A percentile compares a stretch with the other conserved stretches of the same genome.
These are phyloP conservation scores for Alternaria conjuncta DNA, from an alignment of 2,329 filamentous ascomycete genomes.

Conservation along the genomic window DNA sequence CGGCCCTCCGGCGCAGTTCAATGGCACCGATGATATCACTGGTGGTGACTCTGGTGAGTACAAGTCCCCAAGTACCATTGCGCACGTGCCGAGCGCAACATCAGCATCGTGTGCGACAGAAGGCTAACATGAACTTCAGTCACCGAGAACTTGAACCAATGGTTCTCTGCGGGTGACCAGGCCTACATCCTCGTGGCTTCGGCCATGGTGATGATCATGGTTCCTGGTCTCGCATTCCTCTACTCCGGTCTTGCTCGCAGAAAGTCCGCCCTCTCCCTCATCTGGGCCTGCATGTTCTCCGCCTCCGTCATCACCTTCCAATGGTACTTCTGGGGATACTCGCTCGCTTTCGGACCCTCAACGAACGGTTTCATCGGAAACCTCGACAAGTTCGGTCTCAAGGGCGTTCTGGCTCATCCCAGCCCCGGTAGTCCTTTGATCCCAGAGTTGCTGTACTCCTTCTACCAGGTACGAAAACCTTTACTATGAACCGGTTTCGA, in stretches of 20 bases:
- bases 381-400: conserved; percentile 85
- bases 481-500: neutral
- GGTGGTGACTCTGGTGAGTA: conserved; percentile 82
- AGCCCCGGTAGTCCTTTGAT: conserved; percentile 88
- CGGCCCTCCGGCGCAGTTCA: conserved; percentile 55
- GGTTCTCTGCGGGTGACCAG: conserved; percentile 90
- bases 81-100: conserved; percentile 31
- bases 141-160: conserved; percentile 90
- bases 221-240: conserved; percentile 94
- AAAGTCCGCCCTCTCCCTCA: conserved; percentile 96
- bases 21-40: conserved; percentile 63
- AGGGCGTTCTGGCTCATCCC: conserved; percentile 81
- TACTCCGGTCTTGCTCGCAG: conserved; percentile 97
- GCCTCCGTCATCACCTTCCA: conserved; percentile 92
- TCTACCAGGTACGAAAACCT: conserved; percentile 76
- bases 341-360: conserved; percentile 84
- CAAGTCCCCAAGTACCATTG: conserved; percentile 14
- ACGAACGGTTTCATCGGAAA: conserved; percentile 93
- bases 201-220: conserved; percentile 95
- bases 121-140: conserved; percentile 58
- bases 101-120: conserved; percentile 2
- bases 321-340: conserved; percentile 99
- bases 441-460: conserved; percentile 88
- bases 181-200: conserved; percentile 90
- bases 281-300: conserved; percentile 96